These are phyloP conservation scores for Pythium phragmiticola DNA, from an alignment of 352 stramenopile species.

Conservation along the genomic window DNA sequence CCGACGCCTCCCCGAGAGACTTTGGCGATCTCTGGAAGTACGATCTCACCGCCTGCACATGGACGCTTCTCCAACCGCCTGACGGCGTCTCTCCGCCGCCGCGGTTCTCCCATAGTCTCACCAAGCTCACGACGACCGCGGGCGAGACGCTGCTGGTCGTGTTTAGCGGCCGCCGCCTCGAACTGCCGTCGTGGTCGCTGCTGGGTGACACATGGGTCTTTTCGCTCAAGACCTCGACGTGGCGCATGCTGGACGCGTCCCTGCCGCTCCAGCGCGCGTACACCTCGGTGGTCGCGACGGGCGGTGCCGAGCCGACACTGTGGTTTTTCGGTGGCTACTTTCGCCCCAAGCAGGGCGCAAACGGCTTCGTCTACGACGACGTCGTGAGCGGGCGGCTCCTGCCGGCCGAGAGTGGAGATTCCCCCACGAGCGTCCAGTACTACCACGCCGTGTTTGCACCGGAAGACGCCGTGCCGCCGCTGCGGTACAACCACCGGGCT, in stretches of 20 bases:
- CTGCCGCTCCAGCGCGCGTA: constrained; percentile 46
- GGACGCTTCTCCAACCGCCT: constrained; percentile 35
- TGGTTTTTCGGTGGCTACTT: constrained; percentile 83
- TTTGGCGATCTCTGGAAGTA: constrained; percentile 71
- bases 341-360: constrained; percentile 45
- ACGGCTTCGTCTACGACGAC: constrained; percentile 73
- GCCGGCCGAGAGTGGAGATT: background rate
- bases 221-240: constrained; percentile 42
- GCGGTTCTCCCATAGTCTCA: constrained; percentile 65
- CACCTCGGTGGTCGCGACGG: constrained; percentile 51
- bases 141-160: constrained; percentile 45
- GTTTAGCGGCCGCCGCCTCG: constrained; percentile 56
- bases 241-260: constrained; percentile 31
- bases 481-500: constrained; percentile 71
- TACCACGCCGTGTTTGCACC: constrained; percentile 23
- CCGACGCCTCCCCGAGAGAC: constrained; percentile 35
- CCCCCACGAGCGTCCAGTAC: constrained; percentile 25
- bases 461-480: constrained; percentile 31
- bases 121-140: constrained; percentile 32
- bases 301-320: constrained; percentile 32
- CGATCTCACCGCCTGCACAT: constrained; percentile 39
- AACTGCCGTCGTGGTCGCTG: constrained; percentile 47
- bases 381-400: constrained; percentile 35
- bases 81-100: constrained; percentile 31
- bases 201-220: constrained; percentile 62